Base-by-base conservation (phyloP, 352 stramenopile genomes). In the Peronosclerospora sorghi region DNA sequence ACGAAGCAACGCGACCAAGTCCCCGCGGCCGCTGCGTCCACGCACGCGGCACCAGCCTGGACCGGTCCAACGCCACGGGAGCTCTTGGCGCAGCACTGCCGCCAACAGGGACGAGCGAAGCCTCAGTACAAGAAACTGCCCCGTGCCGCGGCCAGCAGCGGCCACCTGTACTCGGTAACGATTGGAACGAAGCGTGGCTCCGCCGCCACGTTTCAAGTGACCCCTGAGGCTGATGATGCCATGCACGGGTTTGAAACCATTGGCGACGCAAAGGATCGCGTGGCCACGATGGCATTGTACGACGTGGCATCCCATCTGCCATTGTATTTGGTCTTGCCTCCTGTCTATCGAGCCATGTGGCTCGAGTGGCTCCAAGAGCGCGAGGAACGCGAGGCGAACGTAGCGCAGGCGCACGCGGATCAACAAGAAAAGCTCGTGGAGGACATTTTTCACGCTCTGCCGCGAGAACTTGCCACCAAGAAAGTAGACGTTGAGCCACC, bases 281-380 rank as follows among this genome's bases (percentile, higher is more conserved):
- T 96, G 5, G 69, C 87, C 23, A 90, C 78, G 8, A 68, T 79
- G 23, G 83, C 81, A 8, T 56, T 97, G n/a, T 97, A 96, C 61
- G 64, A 70, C 28, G 65, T 96, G 27, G 73, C 74, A 32, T 71
- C 85, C 0, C 66, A 83, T 10, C 54, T 96, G 20, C 85, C 81
- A 19, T 55, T 97, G 1, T 93, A 97, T 57, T 73, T 71, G 10
- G 66, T 96, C 34, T 67, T 97, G 20, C 87, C 88, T 1, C 83
- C 81, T 2, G n/a, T 63, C 13, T 96, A 94, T 45, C 78, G 83
- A 6, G 71, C 85, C 2, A 66, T 97, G 57, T 97, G 91, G 91
- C 56, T 81, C 17, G 30, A 47, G n/a, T 91, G 76, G 76, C 55
- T 68, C 1, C 59, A 65, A 0, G 51, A 62, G 12, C 59, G 73